Conservation (phyloP, 768 basidiomycete species). For the Agrocybe chaxingu region DNA sequence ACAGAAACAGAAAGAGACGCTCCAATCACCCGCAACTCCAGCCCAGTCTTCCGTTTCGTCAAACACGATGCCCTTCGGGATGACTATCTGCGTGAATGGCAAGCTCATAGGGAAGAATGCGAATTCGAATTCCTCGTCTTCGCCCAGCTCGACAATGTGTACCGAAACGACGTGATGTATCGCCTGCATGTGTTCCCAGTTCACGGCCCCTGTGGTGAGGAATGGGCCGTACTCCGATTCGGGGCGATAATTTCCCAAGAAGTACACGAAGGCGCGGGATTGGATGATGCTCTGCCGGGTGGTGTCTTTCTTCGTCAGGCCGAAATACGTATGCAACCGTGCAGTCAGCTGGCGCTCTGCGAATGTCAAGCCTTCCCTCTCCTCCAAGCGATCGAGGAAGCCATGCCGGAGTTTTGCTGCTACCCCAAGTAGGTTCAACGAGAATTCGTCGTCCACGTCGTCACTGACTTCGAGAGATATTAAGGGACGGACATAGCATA, state of each 20-base stretch:
- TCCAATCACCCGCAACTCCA: slow-evolving; percentile 58
- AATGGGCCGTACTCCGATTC: slow-evolving; percentile 59
- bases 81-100: slow-evolving; percentile 49
- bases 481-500: slow-evolving; percentile 38
- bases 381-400: slow-evolving; percentile 39
- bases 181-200: slow-evolving; percentile 60
- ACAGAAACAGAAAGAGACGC: slow-evolving; percentile 61
- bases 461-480: slow-evolving; percentile 8
- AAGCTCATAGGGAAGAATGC: slow-evolving; percentile 48
- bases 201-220: slow-evolving; percentile 41
- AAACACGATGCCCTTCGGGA: slow-evolving; percentile 35
- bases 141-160: slow-evolving; percentile 42
- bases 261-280: slow-evolving; percentile 59
- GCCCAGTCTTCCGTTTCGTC: slow-evolving; percentile 50
- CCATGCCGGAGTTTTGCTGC: slow-evolving; percentile 36
- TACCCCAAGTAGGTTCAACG: slow-evolving; percentile 52
- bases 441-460: slow-evolving; percentile 26
- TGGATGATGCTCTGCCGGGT: slow-evolving; percentile 25
- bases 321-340: slow-evolving; percentile 54
- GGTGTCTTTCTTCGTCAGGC: slow-evolving; percentile 47
- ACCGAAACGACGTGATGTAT: slow-evolving; percentile 55
- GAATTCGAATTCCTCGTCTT: slow-evolving; percentile 28
- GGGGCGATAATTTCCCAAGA: slow-evolving; percentile 51
- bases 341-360: slow-evolving; percentile 47
- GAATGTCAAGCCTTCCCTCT: slow-evolving; percentile 7